Evolutionary conservation across 768 basidiomycete genomes (phyloP).

Genomic region (Lentinula sp.): DNA sequence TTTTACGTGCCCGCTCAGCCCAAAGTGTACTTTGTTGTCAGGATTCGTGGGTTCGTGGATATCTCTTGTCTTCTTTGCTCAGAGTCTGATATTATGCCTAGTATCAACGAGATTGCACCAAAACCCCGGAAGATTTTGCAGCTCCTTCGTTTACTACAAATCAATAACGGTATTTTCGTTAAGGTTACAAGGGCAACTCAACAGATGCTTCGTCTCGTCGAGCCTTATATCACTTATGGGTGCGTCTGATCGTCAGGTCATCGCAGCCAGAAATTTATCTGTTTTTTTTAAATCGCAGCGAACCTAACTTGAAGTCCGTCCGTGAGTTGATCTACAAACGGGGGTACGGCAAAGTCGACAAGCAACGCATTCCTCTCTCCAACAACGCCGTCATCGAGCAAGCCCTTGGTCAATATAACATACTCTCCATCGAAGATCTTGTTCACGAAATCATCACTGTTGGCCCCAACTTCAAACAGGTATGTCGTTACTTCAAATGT

Average conservation of each 20-base stretch:
- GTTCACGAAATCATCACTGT: slow-evolving; percentile 94
- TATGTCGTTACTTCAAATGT: slow-evolving; percentile 14
- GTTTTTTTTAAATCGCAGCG: slow-evolving; percentile 46
- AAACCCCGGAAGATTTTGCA: slow-evolving; percentile 99
- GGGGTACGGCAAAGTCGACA: slow-evolving; percentile 97
- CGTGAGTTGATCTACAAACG: slow-evolving; percentile 99
- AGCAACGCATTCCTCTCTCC: slow-evolving; percentile 92
- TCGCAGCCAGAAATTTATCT: background rate
- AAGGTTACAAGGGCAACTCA: slow-evolving; percentile 95
- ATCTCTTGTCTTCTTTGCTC: background rate
- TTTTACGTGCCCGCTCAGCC: slow-evolving; percentile 97
- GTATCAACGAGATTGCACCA: slow-evolving; percentile 99
- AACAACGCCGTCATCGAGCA: slow-evolving; percentile 94
- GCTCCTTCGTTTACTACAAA: slow-evolving; percentile 96
- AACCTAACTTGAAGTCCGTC: slow-evolving; percentile 94
- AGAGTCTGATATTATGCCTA: slow-evolving; percentile 19
- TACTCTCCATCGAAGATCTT: slow-evolving; percentile 95
- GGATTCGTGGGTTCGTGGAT: slow-evolving; percentile 84
- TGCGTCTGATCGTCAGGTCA: slow-evolving; percentile 27
- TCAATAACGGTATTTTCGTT: slow-evolving; percentile 99
- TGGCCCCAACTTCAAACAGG: slow-evolving; percentile 99
- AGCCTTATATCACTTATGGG: slow-evolving; percentile 98
- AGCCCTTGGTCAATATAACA: slow-evolving; percentile 86
- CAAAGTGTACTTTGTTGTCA: slow-evolving; percentile 96
- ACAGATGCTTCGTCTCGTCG: slow-evolving; percentile 97